Conservation (phyloP, 306 rosid genomes). For the Luffa acutangula region DNA sequence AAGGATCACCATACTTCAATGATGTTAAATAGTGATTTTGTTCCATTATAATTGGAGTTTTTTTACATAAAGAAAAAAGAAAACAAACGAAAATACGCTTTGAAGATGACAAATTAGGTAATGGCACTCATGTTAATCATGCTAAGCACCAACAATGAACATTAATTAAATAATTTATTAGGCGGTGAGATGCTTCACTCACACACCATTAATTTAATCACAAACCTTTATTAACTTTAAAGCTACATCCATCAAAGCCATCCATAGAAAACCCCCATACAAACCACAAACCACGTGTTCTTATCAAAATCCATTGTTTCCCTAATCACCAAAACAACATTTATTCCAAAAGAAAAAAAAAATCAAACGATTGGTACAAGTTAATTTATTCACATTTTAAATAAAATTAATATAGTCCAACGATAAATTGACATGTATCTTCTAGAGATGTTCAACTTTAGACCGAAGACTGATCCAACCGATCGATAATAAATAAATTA, state of each 20-base stretch:
- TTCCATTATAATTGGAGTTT: neutral
- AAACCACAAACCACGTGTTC: neutral
- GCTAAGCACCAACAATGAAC: neutral
- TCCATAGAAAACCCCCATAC: neutral
- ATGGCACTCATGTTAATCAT: neutral
- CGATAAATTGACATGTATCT: too few relatives aligned
- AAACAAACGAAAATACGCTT: neutral
- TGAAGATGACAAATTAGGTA: neutral
- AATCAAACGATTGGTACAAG: neutral
- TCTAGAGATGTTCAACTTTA: too few relatives aligned
- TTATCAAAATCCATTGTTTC: neutral
- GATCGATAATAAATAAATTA: too few relatives aligned
- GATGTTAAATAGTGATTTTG: neutral
- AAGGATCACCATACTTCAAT: neutral
- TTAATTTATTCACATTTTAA: too few relatives aligned
- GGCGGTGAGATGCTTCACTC: slow-evolving; percentile 1
- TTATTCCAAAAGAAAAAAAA: too few relatives aligned
- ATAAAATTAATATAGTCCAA: too few relatives aligned
- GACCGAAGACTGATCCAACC: too few relatives aligned
- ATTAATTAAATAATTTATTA: neutral
- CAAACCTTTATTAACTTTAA: slow-evolving; percentile 20
- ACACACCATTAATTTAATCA: slow-evolving; percentile 7
- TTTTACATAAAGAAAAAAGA: neutral
- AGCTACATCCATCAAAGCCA: slow-evolving; percentile 17
- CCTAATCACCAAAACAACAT: neutral